Conservation (phyloP, 2,329 filamentous ascomycete species). For the Didymellaceae sp. region DNA sequence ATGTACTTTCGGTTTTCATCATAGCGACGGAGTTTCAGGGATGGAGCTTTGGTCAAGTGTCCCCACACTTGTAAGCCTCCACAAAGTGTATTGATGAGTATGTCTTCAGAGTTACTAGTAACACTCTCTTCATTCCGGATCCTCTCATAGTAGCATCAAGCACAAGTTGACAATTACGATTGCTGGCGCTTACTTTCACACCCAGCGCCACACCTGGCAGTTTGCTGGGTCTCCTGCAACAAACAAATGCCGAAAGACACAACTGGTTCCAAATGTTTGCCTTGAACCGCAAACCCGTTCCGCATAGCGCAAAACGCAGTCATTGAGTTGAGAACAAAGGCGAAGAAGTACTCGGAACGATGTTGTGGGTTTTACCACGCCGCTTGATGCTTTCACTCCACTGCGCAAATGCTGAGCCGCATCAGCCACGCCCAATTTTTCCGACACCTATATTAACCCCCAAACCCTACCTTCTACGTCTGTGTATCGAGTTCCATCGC, state of each 20-base stretch:
- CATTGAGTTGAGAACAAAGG: conserved; percentile 5
- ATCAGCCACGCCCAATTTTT: conserved; percentile 5
- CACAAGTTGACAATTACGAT: neutral
- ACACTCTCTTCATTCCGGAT: no score
- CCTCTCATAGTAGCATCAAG: no score
- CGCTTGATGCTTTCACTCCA: conserved; percentile 6
- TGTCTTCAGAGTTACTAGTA: neutral
- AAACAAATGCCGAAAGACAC: neutral
- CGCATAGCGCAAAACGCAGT: neutral
- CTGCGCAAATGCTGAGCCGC: conserved; percentile 2
- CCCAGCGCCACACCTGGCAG: no score
- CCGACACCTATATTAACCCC: neutral
- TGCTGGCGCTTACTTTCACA: no score
- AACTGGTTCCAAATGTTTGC: neutral
- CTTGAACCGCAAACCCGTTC: neutral
- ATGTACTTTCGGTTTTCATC: neutral
- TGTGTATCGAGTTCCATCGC: neutral
- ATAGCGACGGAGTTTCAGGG: conserved; percentile 3
- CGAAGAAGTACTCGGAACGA: neutral
- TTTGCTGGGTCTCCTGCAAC: neutral
- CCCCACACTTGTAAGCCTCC: no score
- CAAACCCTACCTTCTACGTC: neutral
- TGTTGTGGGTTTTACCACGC: conserved; percentile 10
- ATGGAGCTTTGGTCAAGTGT: neutral
- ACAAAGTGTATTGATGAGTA: neutral